Conservation (phyloP, 2,329 filamentous ascomycete genomes). For the Beauveria asiatica region DNA sequence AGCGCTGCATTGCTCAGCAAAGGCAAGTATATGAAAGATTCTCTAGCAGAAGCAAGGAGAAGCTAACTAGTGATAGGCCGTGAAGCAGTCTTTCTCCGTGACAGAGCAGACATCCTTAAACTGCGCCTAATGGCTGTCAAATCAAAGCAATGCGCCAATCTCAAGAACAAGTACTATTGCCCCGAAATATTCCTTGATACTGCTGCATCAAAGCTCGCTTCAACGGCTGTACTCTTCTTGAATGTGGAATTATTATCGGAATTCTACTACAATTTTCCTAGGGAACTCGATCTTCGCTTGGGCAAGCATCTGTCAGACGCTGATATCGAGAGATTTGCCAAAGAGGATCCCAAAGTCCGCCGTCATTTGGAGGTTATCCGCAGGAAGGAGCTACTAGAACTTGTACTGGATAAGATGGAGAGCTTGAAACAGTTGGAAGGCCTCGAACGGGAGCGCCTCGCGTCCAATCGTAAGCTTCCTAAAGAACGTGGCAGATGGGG, state of each 20-base stretch:
- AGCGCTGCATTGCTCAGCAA: constrained; percentile 75
- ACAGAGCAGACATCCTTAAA: constrained; percentile 81
- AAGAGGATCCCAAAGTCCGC: constrained; percentile 84
- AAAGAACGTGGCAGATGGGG: constrained; percentile 42
- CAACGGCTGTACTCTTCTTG: constrained; percentile 91
- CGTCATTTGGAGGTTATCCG: constrained; percentile 86
- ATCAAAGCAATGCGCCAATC: constrained; percentile 75
- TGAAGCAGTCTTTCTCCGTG: constrained; percentile 88
- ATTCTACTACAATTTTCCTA: constrained; percentile 96
- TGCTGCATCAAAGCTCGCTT: constrained; percentile 87
- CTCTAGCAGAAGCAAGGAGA: not conserved
- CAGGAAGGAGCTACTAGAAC: constrained; percentile 84
- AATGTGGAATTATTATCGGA: constrained; percentile 95
- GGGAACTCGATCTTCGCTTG: constrained; percentile 80
- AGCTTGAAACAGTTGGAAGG: constrained; percentile 76
- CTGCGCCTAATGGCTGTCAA: constrained; percentile 84
- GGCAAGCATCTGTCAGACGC: constrained; percentile 69
- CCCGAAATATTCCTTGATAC: constrained; percentile 97
- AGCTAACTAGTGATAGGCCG: constrained; percentile 51
- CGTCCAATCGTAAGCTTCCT: constrained; percentile 17
- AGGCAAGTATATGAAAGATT: constrained; percentile 45
- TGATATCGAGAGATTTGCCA: constrained; percentile 82
- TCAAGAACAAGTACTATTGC: constrained; percentile 91
- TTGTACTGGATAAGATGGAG: constrained; percentile 95
- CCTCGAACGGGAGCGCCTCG: constrained; percentile 49